Conservation (phyloP, 148 eudicot genomes). For the Chenopodium quinoa region DNA sequence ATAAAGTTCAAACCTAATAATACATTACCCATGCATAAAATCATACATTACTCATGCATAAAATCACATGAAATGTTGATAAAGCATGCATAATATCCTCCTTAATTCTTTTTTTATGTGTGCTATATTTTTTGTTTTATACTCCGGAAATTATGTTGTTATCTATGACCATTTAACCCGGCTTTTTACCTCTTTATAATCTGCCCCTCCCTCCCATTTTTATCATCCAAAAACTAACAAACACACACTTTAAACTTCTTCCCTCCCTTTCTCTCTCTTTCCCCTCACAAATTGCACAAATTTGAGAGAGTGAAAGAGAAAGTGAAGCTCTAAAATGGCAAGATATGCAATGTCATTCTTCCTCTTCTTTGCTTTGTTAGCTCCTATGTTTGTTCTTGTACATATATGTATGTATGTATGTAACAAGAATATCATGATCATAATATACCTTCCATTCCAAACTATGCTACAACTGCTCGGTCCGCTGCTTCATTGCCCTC, state of each 20-base stretch:
- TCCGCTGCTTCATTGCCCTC: too few species aligned
- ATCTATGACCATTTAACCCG: constrained; percentile 26
- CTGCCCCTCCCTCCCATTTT: constrained; percentile 22
- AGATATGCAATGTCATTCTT: constrained; percentile 16
- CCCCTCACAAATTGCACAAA: background rate
- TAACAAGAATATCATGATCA: too few species aligned
- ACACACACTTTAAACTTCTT: constrained; percentile 10
- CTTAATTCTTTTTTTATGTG: background rate
- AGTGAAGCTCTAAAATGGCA: constrained; percentile 24
- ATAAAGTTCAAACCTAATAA: background rate
- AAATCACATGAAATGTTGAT: too few species aligned
- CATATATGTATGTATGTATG: too few species aligned
- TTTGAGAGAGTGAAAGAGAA: background rate
- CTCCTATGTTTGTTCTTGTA: constrained; percentile 25
- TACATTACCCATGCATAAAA: constrained; percentile 4
- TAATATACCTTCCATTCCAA: too few species aligned
- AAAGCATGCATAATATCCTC: too few species aligned
- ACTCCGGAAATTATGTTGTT: background rate
- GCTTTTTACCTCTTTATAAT: constrained; percentile 47
- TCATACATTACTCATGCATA: constrained; percentile 32
- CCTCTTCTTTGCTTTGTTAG: constrained; percentile 19
- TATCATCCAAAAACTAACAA: background rate
- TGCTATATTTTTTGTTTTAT: background rate
- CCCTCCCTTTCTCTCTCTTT: constrained; percentile 4
- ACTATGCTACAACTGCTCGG: too few species aligned